Evolutionary conservation across 345 rosid species (phyloP).

Genomic region (Lepidium africanum): DNA sequence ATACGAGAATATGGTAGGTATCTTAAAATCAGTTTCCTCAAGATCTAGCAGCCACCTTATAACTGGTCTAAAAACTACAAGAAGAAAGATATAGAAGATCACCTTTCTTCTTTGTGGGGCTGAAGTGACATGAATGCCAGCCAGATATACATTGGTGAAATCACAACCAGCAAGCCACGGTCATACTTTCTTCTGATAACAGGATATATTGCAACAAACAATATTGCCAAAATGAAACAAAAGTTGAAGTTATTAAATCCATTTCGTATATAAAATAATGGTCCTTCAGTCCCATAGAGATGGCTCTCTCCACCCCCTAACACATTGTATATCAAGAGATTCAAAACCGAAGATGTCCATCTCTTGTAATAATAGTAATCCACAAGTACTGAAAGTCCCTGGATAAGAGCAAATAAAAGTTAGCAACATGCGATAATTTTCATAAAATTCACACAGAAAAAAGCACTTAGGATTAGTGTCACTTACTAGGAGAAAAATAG

Average conservation of each 20-base stretch:
- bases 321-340: conserved; percentile 89
- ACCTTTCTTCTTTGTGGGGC: conserved; percentile 99
- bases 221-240: conserved; percentile 72
- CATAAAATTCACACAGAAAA: background rate
- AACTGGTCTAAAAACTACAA: background rate
- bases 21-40: background rate
- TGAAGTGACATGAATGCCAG: conserved; percentile 88
- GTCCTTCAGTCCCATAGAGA: conserved; percentile 86
- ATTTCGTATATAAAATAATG: conserved; percentile 67
- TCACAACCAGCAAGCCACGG: conserved; percentile 61
- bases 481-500: conserved; percentile 63
- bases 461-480: background rate
- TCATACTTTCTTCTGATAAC: conserved; percentile 66
- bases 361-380: conserved; percentile 63
- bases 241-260: conserved; percentile 95
- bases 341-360: conserved; percentile 86
- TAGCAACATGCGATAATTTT: background rate
- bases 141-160: conserved; percentile 88
- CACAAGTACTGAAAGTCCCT: conserved; percentile 66
- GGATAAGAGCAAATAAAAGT: conserved; percentile 16
- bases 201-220: conserved; percentile 62
- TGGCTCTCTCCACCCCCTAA: conserved; percentile 97
- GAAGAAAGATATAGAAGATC: background rate
- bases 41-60: conserved; percentile 3
- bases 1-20: background rate